Percentiles rank a stretch among this genome's conserved stretches.
Evolutionary conservation across 2,329 filamentous ascomycete species (phyloP).

Genomic region (Sphaceloma murrayae): DNA sequence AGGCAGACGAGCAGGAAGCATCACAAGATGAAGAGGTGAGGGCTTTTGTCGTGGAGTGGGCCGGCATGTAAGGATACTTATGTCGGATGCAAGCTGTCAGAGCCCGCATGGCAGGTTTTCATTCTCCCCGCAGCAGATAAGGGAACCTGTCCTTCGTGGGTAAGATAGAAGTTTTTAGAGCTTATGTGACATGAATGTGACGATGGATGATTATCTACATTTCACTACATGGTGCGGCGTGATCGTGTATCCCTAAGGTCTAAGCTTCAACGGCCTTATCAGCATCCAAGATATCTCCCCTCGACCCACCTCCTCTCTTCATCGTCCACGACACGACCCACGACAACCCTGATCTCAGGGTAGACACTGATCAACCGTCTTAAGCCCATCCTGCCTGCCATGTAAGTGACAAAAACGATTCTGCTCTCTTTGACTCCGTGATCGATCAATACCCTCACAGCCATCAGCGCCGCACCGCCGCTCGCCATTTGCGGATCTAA

Average conservation of each 20-base stretch:
- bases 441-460: constrained; percentile 88
- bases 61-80: constrained; percentile 62
- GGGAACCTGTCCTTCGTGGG: too few species aligned
- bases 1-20: constrained; percentile 23
- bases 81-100: too few species aligned
- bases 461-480: constrained; percentile 81
- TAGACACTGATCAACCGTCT: constrained; percentile 83
- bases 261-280: too few species aligned
- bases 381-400: constrained; percentile 73
- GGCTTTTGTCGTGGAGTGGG: constrained; percentile 86
- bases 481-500: constrained; percentile 92
- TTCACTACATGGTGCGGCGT: neutral
- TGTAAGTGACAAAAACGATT: constrained; percentile 89
- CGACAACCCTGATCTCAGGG: constrained; percentile 75
- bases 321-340: constrained; percentile 71
- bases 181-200: constrained; percentile 8
- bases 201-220: neutral
- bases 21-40: constrained; percentile 42
- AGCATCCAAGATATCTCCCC: constrained; percentile 83
- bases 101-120: too few species aligned
- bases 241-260: too few species aligned
- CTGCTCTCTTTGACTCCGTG: constrained; percentile 76
- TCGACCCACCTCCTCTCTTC: constrained; percentile 85
- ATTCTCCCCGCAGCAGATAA: too few species aligned
- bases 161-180: too few species aligned